These are phyloP conservation scores for Tetrahymena thermophila DNA, from an alignment of 73 alveolate genomes.

Conservation along the genomic window DNA sequence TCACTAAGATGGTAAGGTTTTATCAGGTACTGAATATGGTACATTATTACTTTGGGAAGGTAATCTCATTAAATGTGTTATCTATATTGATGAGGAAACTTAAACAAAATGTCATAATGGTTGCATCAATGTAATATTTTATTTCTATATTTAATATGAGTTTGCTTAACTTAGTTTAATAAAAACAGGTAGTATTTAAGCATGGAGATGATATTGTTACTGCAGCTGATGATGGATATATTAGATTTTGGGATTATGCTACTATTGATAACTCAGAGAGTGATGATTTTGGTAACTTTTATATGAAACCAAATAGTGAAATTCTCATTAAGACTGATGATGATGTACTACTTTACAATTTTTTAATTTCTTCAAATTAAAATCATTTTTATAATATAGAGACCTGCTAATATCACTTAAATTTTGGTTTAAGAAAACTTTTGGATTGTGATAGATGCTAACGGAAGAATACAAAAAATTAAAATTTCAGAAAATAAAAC, in stretches of 20 bases:
- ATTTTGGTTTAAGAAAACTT: slow-evolving; percentile 74
- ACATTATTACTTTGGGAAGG: slow-evolving; percentile 99
- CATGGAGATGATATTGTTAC: slow-evolving; percentile 79
- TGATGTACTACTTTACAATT: background rate
- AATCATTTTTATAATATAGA: slow-evolving; percentile 15
- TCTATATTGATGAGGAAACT: slow-evolving; percentile 54
- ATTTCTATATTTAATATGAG: background rate
- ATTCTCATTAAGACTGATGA: slow-evolving; percentile 39
- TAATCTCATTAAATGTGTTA: slow-evolving; percentile 49
- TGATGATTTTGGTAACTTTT: slow-evolving; percentile 82
- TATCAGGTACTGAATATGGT: slow-evolving; percentile 97
- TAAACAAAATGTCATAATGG: slow-evolving; percentile 81
- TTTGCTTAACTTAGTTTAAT: background rate
- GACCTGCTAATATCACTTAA: slow-evolving; percentile 71
- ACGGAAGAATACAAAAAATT: slow-evolving; percentile 85
- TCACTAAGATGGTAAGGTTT: slow-evolving; percentile 98
- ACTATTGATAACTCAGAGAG: slow-evolving; percentile 92
- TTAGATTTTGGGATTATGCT: slow-evolving; percentile 88
- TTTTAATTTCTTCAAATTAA: slow-evolving; percentile 30
- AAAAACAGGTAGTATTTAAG: slow-evolving; percentile 57
- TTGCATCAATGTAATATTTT: slow-evolving; percentile 1
- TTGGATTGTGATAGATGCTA: slow-evolving; percentile 92
- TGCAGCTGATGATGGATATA: slow-evolving; percentile 95
- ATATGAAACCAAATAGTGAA: slow-evolving; percentile 46
- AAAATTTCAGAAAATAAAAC: slow-evolving; percentile 3